Percentiles rank a stretch among this genome's conserved stretches.
These are phyloP conservation scores for Ophiostoma sp. DNA, from an alignment of 2,329 filamentous ascomycete genomes.

Conservation along the genomic window DNA sequence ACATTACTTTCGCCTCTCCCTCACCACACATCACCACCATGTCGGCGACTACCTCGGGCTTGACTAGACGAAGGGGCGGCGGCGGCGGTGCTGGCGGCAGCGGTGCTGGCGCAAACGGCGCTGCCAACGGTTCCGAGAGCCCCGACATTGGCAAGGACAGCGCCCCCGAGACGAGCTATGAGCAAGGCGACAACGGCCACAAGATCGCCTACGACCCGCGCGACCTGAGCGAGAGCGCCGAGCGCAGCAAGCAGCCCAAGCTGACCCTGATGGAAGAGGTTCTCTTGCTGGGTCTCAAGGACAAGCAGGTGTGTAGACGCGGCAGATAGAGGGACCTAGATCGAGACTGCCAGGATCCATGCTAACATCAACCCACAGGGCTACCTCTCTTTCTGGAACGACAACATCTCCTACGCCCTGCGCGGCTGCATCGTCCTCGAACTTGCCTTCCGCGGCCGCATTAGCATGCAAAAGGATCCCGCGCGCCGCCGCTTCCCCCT, in stretches of 20 bases:
- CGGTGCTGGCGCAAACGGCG: slow-evolving; percentile 53
- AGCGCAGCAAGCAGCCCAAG: slow-evolving; percentile 96
- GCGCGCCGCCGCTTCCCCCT: slow-evolving; percentile 86
- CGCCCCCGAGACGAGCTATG: slow-evolving; percentile 75
- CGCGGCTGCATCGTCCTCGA: slow-evolving; percentile 98
- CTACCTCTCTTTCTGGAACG: slow-evolving; percentile 99
- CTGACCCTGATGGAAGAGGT: slow-evolving; percentile 98
- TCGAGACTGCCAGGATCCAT: neutral
- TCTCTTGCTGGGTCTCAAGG: slow-evolving; percentile 88
- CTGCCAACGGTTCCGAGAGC: slow-evolving; percentile 44
- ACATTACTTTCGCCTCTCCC: neutral
- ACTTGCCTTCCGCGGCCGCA: slow-evolving; percentile 87
- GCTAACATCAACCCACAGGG: slow-evolving; percentile 53
- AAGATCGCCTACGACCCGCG: slow-evolving; percentile 97
- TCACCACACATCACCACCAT: slow-evolving; percentile 15
- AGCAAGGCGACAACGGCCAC: slow-evolving; percentile 90
- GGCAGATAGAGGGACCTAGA: neutral
- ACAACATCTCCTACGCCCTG: slow-evolving; percentile 97
- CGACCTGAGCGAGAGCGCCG: slow-evolving; percentile 94
- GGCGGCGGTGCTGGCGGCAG: slow-evolving; percentile 40
- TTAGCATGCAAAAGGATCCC: slow-evolving; percentile 98
- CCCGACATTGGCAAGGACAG: slow-evolving; percentile 54
- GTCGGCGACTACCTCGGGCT: slow-evolving; percentile 36
- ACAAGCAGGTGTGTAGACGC: slow-evolving; percentile 73
- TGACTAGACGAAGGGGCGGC: slow-evolving; percentile 65